These are phyloP conservation scores for Astragalus membranaceus DNA, from an alignment of 306 rosid species.

Conservation along the genomic window DNA sequence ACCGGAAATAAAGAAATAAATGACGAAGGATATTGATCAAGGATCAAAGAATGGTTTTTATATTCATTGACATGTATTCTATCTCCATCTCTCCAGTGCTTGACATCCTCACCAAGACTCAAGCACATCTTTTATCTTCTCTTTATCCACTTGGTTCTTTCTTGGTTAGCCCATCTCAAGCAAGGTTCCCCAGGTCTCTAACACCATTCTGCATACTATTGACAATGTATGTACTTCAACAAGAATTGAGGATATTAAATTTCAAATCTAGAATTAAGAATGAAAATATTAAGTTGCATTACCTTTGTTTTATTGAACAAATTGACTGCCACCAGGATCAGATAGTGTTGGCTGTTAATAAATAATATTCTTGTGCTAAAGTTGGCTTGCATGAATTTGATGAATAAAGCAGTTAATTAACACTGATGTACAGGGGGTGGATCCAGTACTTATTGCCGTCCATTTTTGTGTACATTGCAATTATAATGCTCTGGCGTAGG, in stretches of 20 bases:
- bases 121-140: not conserved
- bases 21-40: not conserved
- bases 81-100: conserved; percentile 12
- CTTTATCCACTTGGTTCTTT: not conserved
- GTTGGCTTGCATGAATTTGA: not conserved
- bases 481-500: conserved; percentile 65
- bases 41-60: not conserved
- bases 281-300: not conserved
- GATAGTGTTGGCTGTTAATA: conserved; percentile 10
- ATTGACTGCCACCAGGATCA: conserved; percentile 11
- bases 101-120: conserved; percentile 10
- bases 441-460: conserved; percentile 62
- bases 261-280: conserved; percentile 7
- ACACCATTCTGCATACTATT: conserved; percentile 12
- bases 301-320: conserved; percentile 9
- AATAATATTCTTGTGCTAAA: conserved; percentile 20
- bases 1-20: not conserved
- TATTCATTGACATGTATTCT: not conserved
- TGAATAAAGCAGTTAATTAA: conserved; percentile 18
- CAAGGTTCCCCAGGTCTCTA: not conserved
- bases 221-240: conserved; percentile 12
- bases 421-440: conserved; percentile 74
- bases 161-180: conserved; percentile 13
- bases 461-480: conserved; percentile 44
- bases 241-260: conserved; percentile 4